Percentiles rank a stretch among this genome's conserved stretches.
Conservation (phyloP, 441 rosid genomes). For the Aleurites moluccanus region DNA sequence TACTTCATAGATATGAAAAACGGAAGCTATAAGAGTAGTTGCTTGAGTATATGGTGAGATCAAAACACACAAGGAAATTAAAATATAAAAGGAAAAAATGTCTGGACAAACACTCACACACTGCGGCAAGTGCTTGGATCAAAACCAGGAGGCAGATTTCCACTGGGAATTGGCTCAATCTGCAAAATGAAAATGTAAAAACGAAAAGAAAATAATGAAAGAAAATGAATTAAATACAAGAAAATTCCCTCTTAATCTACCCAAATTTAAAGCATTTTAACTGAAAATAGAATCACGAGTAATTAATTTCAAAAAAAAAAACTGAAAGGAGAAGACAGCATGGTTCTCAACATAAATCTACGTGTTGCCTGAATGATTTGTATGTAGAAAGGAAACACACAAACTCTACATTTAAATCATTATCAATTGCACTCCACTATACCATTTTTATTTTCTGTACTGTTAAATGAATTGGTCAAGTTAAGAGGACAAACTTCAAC, state of each 20-base stretch:
- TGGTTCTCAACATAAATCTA: not conserved
- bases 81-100: slow-evolving; percentile 31
- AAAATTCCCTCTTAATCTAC: slow-evolving; percentile 26
- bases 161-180: slow-evolving; percentile 98
- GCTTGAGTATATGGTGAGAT: slow-evolving; percentile 21
- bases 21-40: not conserved
- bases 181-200: slow-evolving; percentile 62
- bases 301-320: not conserved
- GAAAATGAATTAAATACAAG: slow-evolving; percentile 1
- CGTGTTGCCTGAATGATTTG: not conserved
- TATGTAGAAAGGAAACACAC: not conserved
- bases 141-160: slow-evolving; percentile 99
- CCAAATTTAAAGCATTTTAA: slow-evolving; percentile 22
- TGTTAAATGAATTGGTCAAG: too few species aligned
- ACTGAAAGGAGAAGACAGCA: not conserved
- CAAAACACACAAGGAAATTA: slow-evolving; percentile 17
- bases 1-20: slow-evolving; percentile 9
- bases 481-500: too few species aligned
- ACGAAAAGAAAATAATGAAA: slow-evolving; percentile 15
- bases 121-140: slow-evolving; percentile 99
- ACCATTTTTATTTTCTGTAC: not conserved
- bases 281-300: not conserved
- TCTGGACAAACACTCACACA: slow-evolving; percentile 84
- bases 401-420: not conserved
- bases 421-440: not conserved